Percentiles rank a stretch among this genome's conserved stretches.
These are phyloP conservation scores for Cornus kousa DNA, from an alignment of 148 eudicot genomes.

Conservation along the genomic window DNA sequence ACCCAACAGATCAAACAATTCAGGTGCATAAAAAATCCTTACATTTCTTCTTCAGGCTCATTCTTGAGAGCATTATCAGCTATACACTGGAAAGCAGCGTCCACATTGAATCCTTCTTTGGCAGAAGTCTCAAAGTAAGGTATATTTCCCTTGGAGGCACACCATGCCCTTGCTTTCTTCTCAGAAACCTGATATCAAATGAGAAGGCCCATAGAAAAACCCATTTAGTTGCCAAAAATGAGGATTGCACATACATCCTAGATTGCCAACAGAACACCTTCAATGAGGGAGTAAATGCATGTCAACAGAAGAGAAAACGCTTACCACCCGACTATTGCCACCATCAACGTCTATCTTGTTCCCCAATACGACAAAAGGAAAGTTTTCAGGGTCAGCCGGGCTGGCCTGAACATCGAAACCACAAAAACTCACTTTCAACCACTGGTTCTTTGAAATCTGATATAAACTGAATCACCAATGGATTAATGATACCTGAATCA, in stretches of 20 bases:
- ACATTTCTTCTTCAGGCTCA: slow-evolving; percentile 64
- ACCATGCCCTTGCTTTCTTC: slow-evolving; percentile 74
- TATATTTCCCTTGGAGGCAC: slow-evolving; percentile 69
- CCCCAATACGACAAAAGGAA: slow-evolving; percentile 82
- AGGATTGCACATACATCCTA: neutral
- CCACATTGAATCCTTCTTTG: slow-evolving; percentile 62
- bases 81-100: slow-evolving; percentile 67
- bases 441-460: neutral
- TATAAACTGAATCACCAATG: neutral
- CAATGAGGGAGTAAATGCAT: neutral
- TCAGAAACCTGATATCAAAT: slow-evolving; percentile 46
- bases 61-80: slow-evolving; percentile 62
- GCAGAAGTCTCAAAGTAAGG: slow-evolving; percentile 78
- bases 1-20: neutral
- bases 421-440: slow-evolving; percentile 11
- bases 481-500: slow-evolving; percentile 53
- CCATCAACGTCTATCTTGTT: slow-evolving; percentile 79
- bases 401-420: slow-evolving; percentile 46
- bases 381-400: slow-evolving; percentile 80
- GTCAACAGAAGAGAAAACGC: slow-evolving; percentile 4
- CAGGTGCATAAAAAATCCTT: slow-evolving; percentile 23
- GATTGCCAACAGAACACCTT: neutral
- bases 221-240: neutral
- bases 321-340: slow-evolving; percentile 83
- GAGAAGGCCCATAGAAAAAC: no score